Evolutionary conservation across 306 rosid species (phyloP).

Genomic region (Pyrus communis): DNA sequence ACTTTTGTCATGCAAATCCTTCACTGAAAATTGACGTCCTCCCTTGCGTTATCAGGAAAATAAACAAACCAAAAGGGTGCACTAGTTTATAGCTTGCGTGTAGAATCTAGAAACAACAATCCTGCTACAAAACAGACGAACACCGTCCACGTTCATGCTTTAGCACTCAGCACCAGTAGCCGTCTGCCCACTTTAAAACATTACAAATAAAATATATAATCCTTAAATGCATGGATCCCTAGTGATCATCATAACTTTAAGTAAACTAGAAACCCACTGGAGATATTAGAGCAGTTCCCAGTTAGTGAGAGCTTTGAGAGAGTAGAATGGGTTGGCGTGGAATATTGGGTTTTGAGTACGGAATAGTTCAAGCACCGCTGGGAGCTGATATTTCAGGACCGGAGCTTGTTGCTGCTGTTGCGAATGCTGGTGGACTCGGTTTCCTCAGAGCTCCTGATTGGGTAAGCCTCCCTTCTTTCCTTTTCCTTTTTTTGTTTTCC

Average conservation of each 20-base stretch:
- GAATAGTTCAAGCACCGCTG: conserved; percentile 63
- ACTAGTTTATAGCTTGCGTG: neutral
- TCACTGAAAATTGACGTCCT: neutral
- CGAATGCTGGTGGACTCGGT: conserved; percentile 73
- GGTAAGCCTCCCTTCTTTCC: conserved; percentile 17
- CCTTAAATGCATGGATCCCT: too few species aligned
- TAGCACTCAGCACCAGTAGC: neutral
- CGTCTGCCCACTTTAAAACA: neutral
- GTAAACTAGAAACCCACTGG: too few species aligned
- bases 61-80: neutral
- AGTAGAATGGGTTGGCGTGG: conserved; percentile 57
- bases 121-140: neutral
- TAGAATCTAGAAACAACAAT: neutral
- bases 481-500: neutral
- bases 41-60: neutral
- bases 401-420: conserved; percentile 71
- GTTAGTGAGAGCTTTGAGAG: neutral
- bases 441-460: conserved; percentile 64
- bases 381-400: conserved; percentile 84
- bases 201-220: too few species aligned
- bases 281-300: neutral
- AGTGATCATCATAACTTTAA: too few species aligned
- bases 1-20: neutral
- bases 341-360: conserved; percentile 57
- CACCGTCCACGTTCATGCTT: neutral